A percentile compares a stretch with the other conserved stretches of the same genome.
These are phyloP conservation scores for Apophysomyces sp. DNA, from an alignment of 371 early-diverging fungal species.

Conservation along the genomic window DNA sequence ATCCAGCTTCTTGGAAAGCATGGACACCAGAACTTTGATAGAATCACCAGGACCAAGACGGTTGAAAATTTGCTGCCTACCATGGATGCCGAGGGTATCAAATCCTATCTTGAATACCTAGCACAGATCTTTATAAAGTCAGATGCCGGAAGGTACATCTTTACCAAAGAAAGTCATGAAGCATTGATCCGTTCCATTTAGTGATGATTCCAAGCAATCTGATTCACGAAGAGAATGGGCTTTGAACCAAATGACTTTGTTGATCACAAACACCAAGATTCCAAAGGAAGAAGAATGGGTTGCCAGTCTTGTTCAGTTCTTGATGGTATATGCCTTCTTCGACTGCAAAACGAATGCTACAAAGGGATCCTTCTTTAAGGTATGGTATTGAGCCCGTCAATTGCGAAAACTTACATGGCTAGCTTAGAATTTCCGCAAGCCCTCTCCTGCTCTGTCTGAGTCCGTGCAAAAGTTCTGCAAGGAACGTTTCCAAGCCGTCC, in stretches of 20 bases:
- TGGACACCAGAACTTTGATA: slow-evolving; percentile 73
- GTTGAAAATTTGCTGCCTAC: slow-evolving; percentile 73
- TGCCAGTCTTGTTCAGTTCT: slow-evolving; percentile 59
- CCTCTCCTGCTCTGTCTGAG: slow-evolving; percentile 58
- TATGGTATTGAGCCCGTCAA: slow-evolving; percentile 14
- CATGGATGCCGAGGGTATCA: slow-evolving; percentile 67
- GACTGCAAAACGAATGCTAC: slow-evolving; percentile 43
- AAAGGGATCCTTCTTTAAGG: slow-evolving; percentile 24
- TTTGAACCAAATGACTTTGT: slow-evolving; percentile 74
- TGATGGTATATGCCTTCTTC: slow-evolving; percentile 76
- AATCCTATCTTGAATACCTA: slow-evolving; percentile 72
- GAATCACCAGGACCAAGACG: slow-evolving; percentile 71
- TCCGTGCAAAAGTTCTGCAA: slow-evolving; percentile 57
- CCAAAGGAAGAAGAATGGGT: slow-evolving; percentile 77
- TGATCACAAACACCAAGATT: slow-evolving; percentile 70
- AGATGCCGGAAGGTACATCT: background rate
- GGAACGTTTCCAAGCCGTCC: slow-evolving; percentile 57
- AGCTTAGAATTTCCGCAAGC: slow-evolving; percentile 34
- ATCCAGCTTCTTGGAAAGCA: slow-evolving; percentile 72
- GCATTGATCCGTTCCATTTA: background rate
- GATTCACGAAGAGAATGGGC: slow-evolving; percentile 76
- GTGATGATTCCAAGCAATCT: slow-evolving; percentile 29
- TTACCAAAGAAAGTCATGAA: background rate
- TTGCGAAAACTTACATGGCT: background rate
- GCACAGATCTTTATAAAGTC: slow-evolving; percentile 59